Evolutionary conservation across 768 basidiomycete genomes (phyloP).

Genomic region (Collybia nuda): DNA sequence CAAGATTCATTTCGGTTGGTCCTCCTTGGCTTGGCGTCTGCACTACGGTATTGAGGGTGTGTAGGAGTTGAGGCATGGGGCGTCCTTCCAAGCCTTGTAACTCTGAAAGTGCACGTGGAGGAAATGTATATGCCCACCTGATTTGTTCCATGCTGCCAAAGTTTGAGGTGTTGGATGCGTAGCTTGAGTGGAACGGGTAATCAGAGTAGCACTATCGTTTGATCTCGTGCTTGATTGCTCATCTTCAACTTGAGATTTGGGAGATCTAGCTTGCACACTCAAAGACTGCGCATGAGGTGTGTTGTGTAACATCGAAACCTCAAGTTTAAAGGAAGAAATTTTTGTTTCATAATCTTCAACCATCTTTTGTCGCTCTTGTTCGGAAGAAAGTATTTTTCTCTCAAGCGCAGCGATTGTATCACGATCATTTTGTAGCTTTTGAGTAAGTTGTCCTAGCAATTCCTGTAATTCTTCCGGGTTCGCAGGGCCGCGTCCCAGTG

Average conservation of each 20-base stretch:
- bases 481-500: constrained; percentile 9
- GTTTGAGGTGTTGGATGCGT: not conserved
- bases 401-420: constrained; percentile 13
- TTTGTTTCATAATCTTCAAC: constrained; percentile 9
- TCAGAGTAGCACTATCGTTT: not conserved
- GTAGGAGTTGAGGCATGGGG: no score
- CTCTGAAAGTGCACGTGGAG: no score
- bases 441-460: constrained; percentile 10
- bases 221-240: not conserved
- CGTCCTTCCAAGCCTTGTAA: no score
- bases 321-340: constrained; percentile 4
- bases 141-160: not conserved
- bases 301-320: constrained; percentile 8
- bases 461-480: constrained; percentile 12
- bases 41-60: no score
- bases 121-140: not conserved
- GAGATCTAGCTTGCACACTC: not conserved
- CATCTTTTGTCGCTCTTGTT: constrained; percentile 10
- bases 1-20: no score
- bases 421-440: constrained; percentile 12
- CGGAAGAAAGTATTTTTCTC: constrained; percentile 4
- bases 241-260: not conserved
- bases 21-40: no score
- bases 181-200: not conserved
- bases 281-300: not conserved